Base-by-base conservation (phyloP, 1,284 basidiomycete species). In the Melampsora abietis-canadensis region DNA sequence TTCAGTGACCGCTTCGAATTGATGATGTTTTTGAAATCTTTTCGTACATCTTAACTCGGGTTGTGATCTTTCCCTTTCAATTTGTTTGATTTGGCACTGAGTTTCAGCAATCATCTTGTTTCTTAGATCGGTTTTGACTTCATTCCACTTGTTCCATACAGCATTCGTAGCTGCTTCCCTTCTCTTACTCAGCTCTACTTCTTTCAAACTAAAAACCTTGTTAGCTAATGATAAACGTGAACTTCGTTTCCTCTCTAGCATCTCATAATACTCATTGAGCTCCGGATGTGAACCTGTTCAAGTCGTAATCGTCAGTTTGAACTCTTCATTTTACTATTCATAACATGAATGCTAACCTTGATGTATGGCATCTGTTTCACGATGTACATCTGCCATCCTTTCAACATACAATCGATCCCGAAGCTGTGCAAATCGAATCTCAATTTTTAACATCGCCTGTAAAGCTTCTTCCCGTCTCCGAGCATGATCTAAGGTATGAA, bases 331-430 rank as follows among this genome's bases (percentile, higher is more conserved):
- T 40, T 8, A 40, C 10, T 12, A 40, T 12, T 40, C 37, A 40
- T 40, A 12, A 7, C 5, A 40, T 6, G n/a, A 40, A 19, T 8
- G 73, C 84, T 68, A 68, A 85, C 85, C 85, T 68, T 84, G 82
- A 44, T 84, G 77, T 57, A 87, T 82, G 82, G 85, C 84, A 34
- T 84, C 83, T 75, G 85, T 84, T 79, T 87, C 86, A 46, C 82
- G 81, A 24, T 84, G 84, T 57, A 85, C 83, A 77, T 87, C 86
- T 68, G 85, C 83, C 79, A 86, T 83, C 5, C 85, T 80, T 78
- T 87, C 86, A 44, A 85, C 79, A 78, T 86, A 87, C 24, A 87
- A 82, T 47, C 84, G 81, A 79, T 87, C 85, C 31, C 86, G 79
- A 57, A 87, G 78, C 46, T 84, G 82, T 0, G 86, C 85, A 76